Evolutionary conservation across 768 basidiomycete genomes (phyloP).

Genomic region (Podaxis sp.): DNA sequence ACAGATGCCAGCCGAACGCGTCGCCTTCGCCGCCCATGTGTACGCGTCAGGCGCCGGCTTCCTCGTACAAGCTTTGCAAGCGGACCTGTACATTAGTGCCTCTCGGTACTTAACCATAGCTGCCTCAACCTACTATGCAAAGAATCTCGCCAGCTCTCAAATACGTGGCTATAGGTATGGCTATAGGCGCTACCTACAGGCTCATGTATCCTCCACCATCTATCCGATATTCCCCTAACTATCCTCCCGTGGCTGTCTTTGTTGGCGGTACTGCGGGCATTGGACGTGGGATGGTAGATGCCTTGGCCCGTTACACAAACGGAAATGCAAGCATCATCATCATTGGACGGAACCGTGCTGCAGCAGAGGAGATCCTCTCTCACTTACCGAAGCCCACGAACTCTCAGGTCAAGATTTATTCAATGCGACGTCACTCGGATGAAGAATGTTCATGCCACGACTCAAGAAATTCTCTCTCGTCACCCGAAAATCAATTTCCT

Average conservation of each 20-base stretch:
- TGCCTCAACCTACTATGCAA: not conserved
- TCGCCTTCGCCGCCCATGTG: not conserved
- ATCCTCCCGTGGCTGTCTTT: slow-evolving; percentile 33
- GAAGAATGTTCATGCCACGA: slow-evolving; percentile 37
- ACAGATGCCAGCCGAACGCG: not conserved
- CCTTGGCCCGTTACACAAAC: slow-evolving; percentile 41
- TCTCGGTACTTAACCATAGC: not conserved
- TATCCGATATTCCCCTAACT: slow-evolving; percentile 11
- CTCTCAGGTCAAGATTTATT: slow-evolving; percentile 30
- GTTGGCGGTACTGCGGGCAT: slow-evolving; percentile 44
- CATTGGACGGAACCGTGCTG: slow-evolving; percentile 47
- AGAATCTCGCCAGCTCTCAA: not conserved
- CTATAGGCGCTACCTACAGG: no score
- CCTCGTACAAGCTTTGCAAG: not conserved
- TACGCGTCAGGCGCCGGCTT: not conserved
- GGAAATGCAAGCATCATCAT: slow-evolving; percentile 50
- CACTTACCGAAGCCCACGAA: slow-evolving; percentile 32
- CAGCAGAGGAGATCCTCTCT: slow-evolving; percentile 42
- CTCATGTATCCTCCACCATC: not conserved
- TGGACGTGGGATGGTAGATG: slow-evolving; percentile 42
- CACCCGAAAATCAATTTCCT: slow-evolving; percentile 52
- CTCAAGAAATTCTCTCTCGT: slow-evolving; percentile 29
- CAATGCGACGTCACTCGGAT: slow-evolving; percentile 46
- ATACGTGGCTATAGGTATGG: not conserved
- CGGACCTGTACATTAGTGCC: not conserved